Conservation (phyloP, 192 early-diverging fungal species). For the Piromyces sp. region DNA sequence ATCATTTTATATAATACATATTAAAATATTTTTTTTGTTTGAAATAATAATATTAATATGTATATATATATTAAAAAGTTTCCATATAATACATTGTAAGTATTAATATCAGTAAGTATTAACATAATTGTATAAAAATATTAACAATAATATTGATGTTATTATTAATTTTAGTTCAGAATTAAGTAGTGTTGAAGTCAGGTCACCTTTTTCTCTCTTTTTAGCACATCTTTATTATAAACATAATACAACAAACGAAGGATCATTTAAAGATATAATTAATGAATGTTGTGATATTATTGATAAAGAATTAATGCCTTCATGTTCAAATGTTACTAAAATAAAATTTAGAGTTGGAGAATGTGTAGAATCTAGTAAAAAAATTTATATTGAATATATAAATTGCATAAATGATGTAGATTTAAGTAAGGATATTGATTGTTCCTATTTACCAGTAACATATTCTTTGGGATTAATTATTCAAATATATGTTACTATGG, state of each 20-base stretch:
- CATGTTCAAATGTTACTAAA: not conserved
- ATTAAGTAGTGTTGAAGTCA: not conserved
- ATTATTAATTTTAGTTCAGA: no score
- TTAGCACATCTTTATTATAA: not conserved
- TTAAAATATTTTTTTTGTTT: no score
- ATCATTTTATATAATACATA: no score
- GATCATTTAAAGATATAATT: not conserved
- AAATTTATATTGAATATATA: not conserved
- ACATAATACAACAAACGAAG: not conserved
- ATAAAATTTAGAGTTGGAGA: not conserved
- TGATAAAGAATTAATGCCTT: not conserved
- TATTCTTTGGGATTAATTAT: not conserved
- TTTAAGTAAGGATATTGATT: not conserved
- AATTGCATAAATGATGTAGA: not conserved
- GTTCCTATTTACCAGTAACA: not conserved
- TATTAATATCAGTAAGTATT: no score
- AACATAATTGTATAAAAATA: no score
- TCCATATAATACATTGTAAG: no score
- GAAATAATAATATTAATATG: no score
- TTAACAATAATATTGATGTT: no score
- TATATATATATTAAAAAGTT: no score
- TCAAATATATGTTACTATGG: not conserved
- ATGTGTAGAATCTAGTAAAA: not conserved
- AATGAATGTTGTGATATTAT: not conserved
- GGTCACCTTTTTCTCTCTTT: not conserved